These are phyloP conservation scores for Globisporangium middletonii DNA, from an alignment of 352 stramenopile species.

Conservation along the genomic window DNA sequence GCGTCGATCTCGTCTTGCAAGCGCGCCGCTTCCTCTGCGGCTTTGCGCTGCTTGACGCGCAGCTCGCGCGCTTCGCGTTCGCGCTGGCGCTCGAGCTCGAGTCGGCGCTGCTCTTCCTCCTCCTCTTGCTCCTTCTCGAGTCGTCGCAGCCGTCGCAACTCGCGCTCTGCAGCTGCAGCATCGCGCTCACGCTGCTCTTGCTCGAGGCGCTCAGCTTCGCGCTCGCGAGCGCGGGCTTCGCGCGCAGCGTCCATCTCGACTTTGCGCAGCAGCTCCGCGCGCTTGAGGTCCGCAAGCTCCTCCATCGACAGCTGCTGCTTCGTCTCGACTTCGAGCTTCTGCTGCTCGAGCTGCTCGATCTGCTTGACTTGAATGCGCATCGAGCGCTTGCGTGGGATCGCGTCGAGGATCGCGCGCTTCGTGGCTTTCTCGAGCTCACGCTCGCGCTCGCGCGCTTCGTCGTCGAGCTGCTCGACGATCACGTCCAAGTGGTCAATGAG, in stretches of 20 bases:
- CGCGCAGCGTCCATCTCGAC: conserved; percentile 63
- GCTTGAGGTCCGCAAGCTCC: conserved; percentile 65
- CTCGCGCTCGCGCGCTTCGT: conserved; percentile 43
- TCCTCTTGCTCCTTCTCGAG: conserved; percentile 59
- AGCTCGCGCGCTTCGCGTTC: conserved; percentile 48
- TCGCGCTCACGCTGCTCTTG: conserved; percentile 56
- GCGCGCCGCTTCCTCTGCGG: conserved; percentile 16
- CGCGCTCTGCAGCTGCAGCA: conserved; percentile 38
- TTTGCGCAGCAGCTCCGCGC: conserved; percentile 56
- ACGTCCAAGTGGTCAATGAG: conserved; percentile 73
- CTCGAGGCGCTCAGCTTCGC: conserved; percentile 38
- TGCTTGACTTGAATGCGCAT: conserved; percentile 83
- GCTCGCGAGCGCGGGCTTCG: conserved; percentile 43
- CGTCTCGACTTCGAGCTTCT: conserved; percentile 47
- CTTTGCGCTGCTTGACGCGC: conserved; percentile 42
- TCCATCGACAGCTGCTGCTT: conserved; percentile 54
- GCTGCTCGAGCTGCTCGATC: conserved; percentile 72
- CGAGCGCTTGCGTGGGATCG: conserved; percentile 78
- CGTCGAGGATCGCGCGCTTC: conserved; percentile 72
- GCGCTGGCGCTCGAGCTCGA: conserved; percentile 35
- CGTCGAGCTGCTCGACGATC: conserved; percentile 73
- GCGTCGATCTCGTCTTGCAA: conserved; percentile 10
- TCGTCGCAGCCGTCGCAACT: conserved; percentile 47
- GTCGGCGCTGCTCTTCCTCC: conserved; percentile 20
- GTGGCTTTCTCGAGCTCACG: conserved; percentile 69